phyloP scores from a whole-genome alignment of 345 rosid species.

The Heritiera fomes region DNA sequence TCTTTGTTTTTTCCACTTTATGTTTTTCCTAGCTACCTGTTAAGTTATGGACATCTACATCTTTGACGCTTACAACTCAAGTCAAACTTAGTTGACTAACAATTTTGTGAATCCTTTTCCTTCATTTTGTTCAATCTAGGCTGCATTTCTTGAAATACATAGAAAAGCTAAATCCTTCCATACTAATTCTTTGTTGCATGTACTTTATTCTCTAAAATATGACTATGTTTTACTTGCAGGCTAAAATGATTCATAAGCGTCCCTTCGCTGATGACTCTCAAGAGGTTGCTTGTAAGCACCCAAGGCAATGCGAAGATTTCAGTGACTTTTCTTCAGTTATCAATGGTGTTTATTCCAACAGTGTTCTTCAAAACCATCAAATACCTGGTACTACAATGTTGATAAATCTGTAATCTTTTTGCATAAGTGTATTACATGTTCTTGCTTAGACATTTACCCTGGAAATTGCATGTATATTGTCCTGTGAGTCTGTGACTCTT shows the following conservation, averaged over 20 bases:
- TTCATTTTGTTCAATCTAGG: neutral
- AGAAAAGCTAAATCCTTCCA: neutral
- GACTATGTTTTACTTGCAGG: slow-evolving; percentile 25
- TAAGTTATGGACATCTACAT: neutral
- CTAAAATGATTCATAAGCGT: slow-evolving; percentile 56
- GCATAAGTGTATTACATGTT: neutral
- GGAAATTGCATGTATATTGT: neutral
- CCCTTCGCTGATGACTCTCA: slow-evolving; percentile 43
- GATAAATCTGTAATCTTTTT: neutral
- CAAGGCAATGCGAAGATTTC: slow-evolving; percentile 37
- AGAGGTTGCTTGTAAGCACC: slow-evolving; percentile 46
- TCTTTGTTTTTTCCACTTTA: neutral
- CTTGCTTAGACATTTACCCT: neutral
- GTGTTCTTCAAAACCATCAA: slow-evolving; percentile 8
- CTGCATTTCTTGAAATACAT: neutral
- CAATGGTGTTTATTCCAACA: slow-evolving; percentile 25
- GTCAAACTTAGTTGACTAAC: neutral
- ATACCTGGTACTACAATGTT: slow-evolving; percentile 40
- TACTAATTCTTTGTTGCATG: neutral
- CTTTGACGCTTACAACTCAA: neutral
- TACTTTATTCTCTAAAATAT: neutral
- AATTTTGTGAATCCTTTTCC: neutral
- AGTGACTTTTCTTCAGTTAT: slow-evolving; percentile 25
- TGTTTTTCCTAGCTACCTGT: neutral
- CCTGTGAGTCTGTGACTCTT: neutral